A percentile compares a stretch with the other conserved stretches of the same genome.
These are phyloP conservation scores for Coniochaeta sp. DNA, from an alignment of 2,329 filamentous ascomycete species.

Conservation along the genomic window DNA sequence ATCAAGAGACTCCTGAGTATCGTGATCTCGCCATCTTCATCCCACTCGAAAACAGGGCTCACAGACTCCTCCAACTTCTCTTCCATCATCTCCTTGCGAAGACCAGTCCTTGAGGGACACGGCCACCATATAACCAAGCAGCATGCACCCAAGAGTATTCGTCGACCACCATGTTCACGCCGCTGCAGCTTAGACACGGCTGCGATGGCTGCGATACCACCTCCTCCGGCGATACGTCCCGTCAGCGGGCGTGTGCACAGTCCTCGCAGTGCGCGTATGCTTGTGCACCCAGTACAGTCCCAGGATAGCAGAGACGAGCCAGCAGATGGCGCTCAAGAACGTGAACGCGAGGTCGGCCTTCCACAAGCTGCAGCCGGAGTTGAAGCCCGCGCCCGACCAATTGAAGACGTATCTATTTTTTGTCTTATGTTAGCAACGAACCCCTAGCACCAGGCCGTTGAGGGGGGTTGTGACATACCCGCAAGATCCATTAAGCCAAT, in stretches of 20 bases:
- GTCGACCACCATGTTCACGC: too few species aligned
- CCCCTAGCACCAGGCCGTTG: background rate
- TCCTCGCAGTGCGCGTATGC: constrained; percentile 20
- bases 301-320: constrained; percentile 58
- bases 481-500: constrained; percentile 24
- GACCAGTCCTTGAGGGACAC: too few species aligned
- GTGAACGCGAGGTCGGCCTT: constrained; percentile 65
- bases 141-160: background rate
- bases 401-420: constrained; percentile 40
- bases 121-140: too few species aligned
- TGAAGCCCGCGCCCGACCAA: constrained; percentile 48
- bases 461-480: constrained; percentile 22
- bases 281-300: constrained; percentile 47
- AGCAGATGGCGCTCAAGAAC: constrained; percentile 65
- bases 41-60: background rate
- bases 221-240: constrained; percentile 19
- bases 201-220: constrained; percentile 31
- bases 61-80: too few species aligned
- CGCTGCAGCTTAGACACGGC: constrained; percentile 35
- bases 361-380: constrained; percentile 55
- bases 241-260: constrained; percentile 11
- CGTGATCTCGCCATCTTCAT: too few species aligned
- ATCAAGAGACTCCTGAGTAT: too few species aligned
- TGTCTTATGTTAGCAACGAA: constrained; percentile 7
- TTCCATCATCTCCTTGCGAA: too few species aligned